Base-by-base conservation (phyloP, 768 basidiomycete species). In the Jaapia argillacea region DNA sequence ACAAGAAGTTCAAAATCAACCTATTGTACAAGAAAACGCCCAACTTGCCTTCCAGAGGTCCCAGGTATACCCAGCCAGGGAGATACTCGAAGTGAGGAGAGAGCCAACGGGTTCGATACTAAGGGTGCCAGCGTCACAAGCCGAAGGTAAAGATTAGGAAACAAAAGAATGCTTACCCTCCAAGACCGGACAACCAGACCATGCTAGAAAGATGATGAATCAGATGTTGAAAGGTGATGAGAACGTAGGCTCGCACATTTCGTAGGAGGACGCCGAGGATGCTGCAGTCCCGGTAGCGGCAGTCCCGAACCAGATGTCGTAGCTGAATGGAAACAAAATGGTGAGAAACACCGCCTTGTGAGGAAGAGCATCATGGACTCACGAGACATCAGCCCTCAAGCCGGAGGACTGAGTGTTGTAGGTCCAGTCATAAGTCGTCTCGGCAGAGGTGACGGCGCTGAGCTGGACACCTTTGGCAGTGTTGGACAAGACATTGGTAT, bases 61-160 rank as follows among this genome's bases (percentile, higher is more conserved):
- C 51, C 51, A 53, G n/a, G 46, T 41, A 40, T 33, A 33, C 10
- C 28, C 28, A 28, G 36, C 46, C 16, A 50, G 27, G 21, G 14
- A 21, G 0, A 42, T 50, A 12, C 25, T 44, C 16, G 42, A 47
- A 2, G 50, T 48, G 18, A 48, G 44, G 21, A 44, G 51, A 23
- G 50, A 51, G 18, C 51, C 51, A 14, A 51, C 50, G 21, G 51
- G 51, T 22, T 45, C 36, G 43, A 48, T 48, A 16, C 51, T 51
- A 22, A 3, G 14, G 25, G 23, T 3, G 13, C 7, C 22, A 10
- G 42, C 36, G 38, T 5, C 43, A 49, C 16, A 40, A 47, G n/a
- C 49, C 49, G 49, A 48, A 52, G 28, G 50, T 47, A 48, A 52
- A 50, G 14, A 48, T 52, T n/a, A n/a, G n/a, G n/a, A n/a, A n/a